Evolutionary conservation across 441 rosid species (phyloP).

Genomic region (Euphorbia corollata): DNA sequence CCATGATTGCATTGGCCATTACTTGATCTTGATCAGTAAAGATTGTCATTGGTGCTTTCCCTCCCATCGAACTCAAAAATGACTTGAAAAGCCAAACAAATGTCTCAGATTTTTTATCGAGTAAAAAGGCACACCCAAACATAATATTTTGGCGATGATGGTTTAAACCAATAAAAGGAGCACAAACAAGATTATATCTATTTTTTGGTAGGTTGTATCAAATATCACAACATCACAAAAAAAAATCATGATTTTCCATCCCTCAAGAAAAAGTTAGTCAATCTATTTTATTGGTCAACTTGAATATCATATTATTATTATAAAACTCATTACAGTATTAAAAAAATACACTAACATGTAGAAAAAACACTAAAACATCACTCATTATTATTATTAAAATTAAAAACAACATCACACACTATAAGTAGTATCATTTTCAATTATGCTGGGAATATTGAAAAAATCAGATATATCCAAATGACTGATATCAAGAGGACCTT

Average conservation of each 20-base stretch:
- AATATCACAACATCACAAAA: conserved; percentile 11
- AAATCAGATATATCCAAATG: too few relatives aligned
- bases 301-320: too few relatives aligned
- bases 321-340: too few relatives aligned
- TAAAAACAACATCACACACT: too few relatives aligned
- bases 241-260: conserved; percentile 11
- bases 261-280: background rate
- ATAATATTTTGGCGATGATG: background rate
- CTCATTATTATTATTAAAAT: too few relatives aligned
- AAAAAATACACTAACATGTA: too few relatives aligned
- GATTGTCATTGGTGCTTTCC: background rate
- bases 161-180: conserved; percentile 8
- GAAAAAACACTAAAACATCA: too few relatives aligned
- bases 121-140: background rate
- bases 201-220: conserved; percentile 1
- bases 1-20: background rate
- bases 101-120: background rate
- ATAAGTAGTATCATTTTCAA: too few relatives aligned
- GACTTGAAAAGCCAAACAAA: background rate
- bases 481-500: background rate
- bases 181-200: conserved; percentile 4
- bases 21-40: conserved; percentile 4
- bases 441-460: too few relatives aligned
- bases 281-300: too few relatives aligned
- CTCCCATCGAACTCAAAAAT: background rate